Percentiles rank a stretch among this genome's conserved stretches.
These are phyloP conservation scores for Nothopassalora personata DNA, from an alignment of 2,329 filamentous ascomycete species.

Conservation along the genomic window DNA sequence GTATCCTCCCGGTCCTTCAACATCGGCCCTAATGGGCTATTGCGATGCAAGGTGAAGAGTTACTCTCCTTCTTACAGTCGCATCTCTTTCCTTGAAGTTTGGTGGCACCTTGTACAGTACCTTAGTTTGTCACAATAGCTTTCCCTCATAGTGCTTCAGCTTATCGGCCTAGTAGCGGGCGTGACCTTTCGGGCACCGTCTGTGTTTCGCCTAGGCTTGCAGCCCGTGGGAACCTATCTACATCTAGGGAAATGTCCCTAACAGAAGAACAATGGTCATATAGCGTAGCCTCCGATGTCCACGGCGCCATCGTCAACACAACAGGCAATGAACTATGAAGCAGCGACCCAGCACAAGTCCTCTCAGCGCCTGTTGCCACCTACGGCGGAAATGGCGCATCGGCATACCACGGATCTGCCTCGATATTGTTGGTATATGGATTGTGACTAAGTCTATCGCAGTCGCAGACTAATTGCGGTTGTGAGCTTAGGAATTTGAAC, in stretches of 20 bases:
- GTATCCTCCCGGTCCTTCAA: not conserved
- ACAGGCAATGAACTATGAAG: slow-evolving; percentile 8
- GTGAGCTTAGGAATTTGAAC: slow-evolving; percentile 23
- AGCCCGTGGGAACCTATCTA: not conserved
- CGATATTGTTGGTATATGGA: slow-evolving; percentile 15
- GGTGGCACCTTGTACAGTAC: not conserved
- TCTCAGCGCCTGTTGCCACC: not conserved
- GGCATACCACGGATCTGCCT: slow-evolving; percentile 17
- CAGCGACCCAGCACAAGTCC: not conserved
- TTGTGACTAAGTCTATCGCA: slow-evolving; percentile 19
- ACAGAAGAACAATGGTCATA: not conserved
- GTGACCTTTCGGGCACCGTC: not conserved
- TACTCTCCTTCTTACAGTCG: not conserved
- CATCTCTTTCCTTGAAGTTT: not conserved
- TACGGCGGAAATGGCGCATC: slow-evolving; percentile 14
- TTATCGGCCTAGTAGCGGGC: not conserved
- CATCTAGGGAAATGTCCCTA: not conserved
- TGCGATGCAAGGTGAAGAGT: not conserved
- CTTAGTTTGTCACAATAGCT: not conserved
- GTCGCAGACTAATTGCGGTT: slow-evolving; percentile 24
- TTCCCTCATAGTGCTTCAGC: not conserved
- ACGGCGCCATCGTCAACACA: slow-evolving; percentile 9
- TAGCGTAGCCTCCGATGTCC: not conserved
- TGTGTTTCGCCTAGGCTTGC: not conserved
- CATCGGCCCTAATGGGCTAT: not conserved